Percentiles rank a stretch among this genome's conserved stretches.
Evolutionary conservation across 2,329 filamentous ascomycete species (phyloP).

Genomic region (Talaromyces sp.): DNA sequence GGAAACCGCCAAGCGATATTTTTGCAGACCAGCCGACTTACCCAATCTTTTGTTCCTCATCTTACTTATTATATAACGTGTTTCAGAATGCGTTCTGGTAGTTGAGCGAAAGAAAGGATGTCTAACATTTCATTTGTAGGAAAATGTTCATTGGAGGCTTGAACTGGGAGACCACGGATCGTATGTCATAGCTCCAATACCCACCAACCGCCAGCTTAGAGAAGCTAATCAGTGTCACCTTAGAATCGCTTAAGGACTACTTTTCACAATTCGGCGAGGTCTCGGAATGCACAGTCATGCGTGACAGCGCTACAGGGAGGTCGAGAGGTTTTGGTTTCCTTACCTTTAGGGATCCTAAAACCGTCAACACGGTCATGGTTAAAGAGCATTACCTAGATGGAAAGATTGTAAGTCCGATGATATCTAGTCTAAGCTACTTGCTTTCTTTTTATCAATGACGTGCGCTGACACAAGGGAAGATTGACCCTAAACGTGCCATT

Average conservation of each 20-base stretch:
- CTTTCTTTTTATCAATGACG: background rate
- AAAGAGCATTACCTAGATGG: conserved; percentile 98
- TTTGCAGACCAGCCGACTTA: conserved; percentile 1
- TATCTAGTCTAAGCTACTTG: background rate
- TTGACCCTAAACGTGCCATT: conserved; percentile 96
- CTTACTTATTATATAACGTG: conserved; percentile 1
- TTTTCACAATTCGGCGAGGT: conserved; percentile 98
- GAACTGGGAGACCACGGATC: conserved; percentile 98
- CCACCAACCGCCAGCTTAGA: background rate
- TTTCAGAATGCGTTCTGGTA: background rate
- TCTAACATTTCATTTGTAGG: conserved; percentile 53
- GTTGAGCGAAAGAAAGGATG: background rate
- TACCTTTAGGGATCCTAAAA: conserved; percentile 96
- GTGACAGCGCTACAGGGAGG: conserved; percentile 86
- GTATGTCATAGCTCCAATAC: conserved; percentile 55
- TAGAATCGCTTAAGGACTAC: conserved; percentile 94
- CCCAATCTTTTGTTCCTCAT: background rate
- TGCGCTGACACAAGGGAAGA: conserved; percentile 55
- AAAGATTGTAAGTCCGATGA: conserved; percentile 75
- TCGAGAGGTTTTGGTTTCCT: conserved; percentile 96
- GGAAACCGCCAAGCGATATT: background rate
- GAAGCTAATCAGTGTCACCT: background rate
- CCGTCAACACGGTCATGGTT: conserved; percentile 98
- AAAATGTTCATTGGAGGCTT: conserved; percentile 99
- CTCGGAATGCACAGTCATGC: conserved; percentile 98